These are phyloP conservation scores for Nitzschia sp. DNA, from an alignment of 108 stramenopile species.

Conservation along the genomic window DNA sequence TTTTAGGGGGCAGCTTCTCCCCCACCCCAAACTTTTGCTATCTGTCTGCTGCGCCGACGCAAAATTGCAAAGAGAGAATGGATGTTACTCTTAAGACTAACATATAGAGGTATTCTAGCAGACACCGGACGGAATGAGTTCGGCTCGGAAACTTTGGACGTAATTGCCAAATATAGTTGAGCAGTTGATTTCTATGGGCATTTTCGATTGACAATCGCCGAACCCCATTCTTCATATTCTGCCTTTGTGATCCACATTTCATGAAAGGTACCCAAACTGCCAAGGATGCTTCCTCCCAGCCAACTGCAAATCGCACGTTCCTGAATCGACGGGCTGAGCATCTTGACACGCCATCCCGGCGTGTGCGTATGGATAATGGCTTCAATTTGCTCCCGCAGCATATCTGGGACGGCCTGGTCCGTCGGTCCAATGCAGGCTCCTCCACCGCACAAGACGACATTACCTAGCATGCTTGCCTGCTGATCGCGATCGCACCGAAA, in stretches of 20 bases:
- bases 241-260: slow-evolving; percentile 95
- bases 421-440: slow-evolving; percentile 79
- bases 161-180: too few species aligned
- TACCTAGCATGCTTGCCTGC: slow-evolving; percentile 78
- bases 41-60: too few species aligned
- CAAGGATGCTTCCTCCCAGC: slow-evolving; percentile 96
- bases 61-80: too few species aligned
- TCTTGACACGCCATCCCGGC: slow-evolving; percentile 88
- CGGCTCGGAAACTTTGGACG: too few species aligned
- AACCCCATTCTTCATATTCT: slow-evolving; percentile 96
- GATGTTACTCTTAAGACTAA: too few species aligned
- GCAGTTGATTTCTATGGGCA: slow-evolving; percentile 89
- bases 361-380: slow-evolving; percentile 85
- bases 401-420: slow-evolving; percentile 78
- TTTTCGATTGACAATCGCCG: slow-evolving; percentile 92
- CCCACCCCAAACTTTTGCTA: too few species aligned
- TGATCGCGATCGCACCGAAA: slow-evolving; percentile 90
- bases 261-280: slow-evolving; percentile 96
- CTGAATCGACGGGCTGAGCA: slow-evolving; percentile 63
- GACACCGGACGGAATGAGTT: too few species aligned
- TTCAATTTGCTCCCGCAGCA: slow-evolving; percentile 79
- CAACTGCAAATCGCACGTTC: slow-evolving; percentile 85
- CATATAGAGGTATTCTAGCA: too few species aligned
- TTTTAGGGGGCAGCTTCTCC: too few species aligned
- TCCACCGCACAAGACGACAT: slow-evolving; percentile 84